A percentile compares a stretch with the other conserved stretches of the same genome.
These are phyloP conservation scores for Populus simonii DNA, from an alignment of 345 rosid species.

Conservation along the genomic window DNA sequence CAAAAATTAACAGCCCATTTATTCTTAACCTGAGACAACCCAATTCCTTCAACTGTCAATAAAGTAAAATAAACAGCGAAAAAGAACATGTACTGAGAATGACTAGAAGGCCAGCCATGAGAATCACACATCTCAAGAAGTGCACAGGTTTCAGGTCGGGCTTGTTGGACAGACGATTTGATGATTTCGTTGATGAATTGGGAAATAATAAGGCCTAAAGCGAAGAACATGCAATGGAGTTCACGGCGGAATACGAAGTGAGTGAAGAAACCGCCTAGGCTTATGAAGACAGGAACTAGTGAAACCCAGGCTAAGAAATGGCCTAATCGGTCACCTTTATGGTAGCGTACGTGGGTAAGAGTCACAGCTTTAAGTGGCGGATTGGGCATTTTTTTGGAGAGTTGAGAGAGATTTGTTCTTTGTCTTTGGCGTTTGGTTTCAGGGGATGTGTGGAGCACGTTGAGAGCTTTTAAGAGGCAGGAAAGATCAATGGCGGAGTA, in stretches of 20 bases:
- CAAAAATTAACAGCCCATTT: conserved; percentile 42
- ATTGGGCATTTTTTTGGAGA: conserved; percentile 2
- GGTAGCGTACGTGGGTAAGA: conserved; percentile 82
- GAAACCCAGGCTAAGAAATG: conserved; percentile 93
- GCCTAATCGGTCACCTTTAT: conserved; percentile 67
- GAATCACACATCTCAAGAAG: conserved; percentile 92
- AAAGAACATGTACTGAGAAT: conserved; percentile 88
- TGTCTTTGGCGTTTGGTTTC: neutral
- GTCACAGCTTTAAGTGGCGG: conserved; percentile 67
- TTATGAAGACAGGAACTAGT: conserved; percentile 80
- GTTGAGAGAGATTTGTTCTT: neutral
- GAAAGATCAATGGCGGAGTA: neutral
- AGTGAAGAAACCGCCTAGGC: conserved; percentile 82
- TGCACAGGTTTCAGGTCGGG: conserved; percentile 79
- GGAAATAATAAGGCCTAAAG: conserved; percentile 69
- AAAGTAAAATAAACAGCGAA: conserved; percentile 64
- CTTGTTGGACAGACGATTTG: conserved; percentile 71
- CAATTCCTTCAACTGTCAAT: conserved; percentile 58
- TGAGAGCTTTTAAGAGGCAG: neutral
- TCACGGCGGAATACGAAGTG: conserved; percentile 95
- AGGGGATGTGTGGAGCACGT: conserved; percentile 2
- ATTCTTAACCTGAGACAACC: conserved; percentile 46
- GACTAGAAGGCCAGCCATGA: conserved; percentile 99
- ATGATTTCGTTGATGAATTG: conserved; percentile 76
- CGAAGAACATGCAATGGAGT: conserved; percentile 84